These are phyloP conservation scores for Mortierella sp. DNA, from an alignment of 371 early-diverging fungal species.

Conservation along the genomic window DNA sequence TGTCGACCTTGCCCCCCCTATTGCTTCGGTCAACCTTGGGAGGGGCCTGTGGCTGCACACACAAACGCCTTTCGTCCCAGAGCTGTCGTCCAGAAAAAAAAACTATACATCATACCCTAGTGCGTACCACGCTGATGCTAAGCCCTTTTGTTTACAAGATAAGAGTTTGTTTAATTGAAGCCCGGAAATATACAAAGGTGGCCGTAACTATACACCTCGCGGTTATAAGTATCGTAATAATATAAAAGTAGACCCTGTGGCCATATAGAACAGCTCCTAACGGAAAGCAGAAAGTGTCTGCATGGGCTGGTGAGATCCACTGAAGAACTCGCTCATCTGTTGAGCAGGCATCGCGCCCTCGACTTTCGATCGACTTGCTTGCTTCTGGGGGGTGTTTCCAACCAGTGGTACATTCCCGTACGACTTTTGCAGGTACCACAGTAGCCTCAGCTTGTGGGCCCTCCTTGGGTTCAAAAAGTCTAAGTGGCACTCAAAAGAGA, in stretches of 20 bases:
- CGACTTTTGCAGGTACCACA: constrained; percentile 53
- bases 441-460: constrained; percentile 40
- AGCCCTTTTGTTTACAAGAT: too few species aligned
- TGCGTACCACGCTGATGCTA: too few species aligned
- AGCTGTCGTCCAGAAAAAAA: too few species aligned
- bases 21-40: too few species aligned
- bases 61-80: too few species aligned
- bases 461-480: constrained; percentile 52
- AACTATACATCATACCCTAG: too few species aligned
- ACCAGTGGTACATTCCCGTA: constrained; percentile 40
- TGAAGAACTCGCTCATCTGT: constrained; percentile 46
- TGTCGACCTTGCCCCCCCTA: background rate
- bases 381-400: constrained; percentile 19
- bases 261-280: background rate
- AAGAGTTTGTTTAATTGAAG: too few species aligned
- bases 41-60: too few species aligned
- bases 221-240: too few species aligned
- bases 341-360: constrained; percentile 33
- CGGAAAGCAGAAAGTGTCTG: constrained; percentile 14
- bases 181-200: too few species aligned
- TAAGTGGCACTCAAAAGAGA: constrained; percentile 49
- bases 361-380: constrained; percentile 39
- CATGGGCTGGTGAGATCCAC: constrained; percentile 6
- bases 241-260: too few species aligned
- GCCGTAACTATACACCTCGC: too few species aligned